These are phyloP conservation scores for Phialocephala sp. DNA, from an alignment of 2,329 filamentous ascomycete genomes.

Conservation along the genomic window DNA sequence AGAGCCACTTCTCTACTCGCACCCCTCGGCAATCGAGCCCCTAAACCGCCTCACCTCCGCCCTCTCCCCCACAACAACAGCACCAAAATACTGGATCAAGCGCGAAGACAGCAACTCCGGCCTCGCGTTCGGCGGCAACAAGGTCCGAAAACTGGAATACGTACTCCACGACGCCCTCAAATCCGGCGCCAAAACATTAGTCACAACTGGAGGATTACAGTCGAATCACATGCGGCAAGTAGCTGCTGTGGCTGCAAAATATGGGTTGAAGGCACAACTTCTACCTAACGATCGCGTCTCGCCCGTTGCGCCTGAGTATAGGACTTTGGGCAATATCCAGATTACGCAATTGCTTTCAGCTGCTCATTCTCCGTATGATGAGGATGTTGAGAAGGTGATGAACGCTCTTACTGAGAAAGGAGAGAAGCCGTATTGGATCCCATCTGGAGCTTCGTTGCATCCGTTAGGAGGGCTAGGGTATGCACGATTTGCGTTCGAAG, in stretches of 20 bases:
- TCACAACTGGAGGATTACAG: constrained; percentile 13
- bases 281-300: constrained; percentile 5
- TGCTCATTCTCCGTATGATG: neutral
- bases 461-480: constrained; percentile 15
- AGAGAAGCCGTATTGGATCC: constrained; percentile 19
- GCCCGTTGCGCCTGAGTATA: neutral
- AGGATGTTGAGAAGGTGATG: neutral
- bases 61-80: neutral
- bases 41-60: constrained; percentile 10
- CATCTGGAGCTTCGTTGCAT: constrained; percentile 8
- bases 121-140: constrained; percentile 17
- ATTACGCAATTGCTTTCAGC: neutral
- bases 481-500: constrained; percentile 17
- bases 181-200: constrained; percentile 6
- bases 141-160: constrained; percentile 16
- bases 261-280: constrained; percentile 11
- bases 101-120: constrained; percentile 15
- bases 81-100: constrained; percentile 12
- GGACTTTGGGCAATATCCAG: constrained; percentile 6
- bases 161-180: constrained; percentile 8
- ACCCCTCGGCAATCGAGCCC: constrained; percentile 10
- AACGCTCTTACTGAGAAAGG: neutral
- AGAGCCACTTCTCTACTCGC: constrained; percentile 7
- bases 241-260: constrained; percentile 12
- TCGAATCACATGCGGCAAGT: constrained; percentile 18